These are phyloP conservation scores for Apium graveolens DNA, from an alignment of 129 eudicot species.

Conservation along the genomic window DNA sequence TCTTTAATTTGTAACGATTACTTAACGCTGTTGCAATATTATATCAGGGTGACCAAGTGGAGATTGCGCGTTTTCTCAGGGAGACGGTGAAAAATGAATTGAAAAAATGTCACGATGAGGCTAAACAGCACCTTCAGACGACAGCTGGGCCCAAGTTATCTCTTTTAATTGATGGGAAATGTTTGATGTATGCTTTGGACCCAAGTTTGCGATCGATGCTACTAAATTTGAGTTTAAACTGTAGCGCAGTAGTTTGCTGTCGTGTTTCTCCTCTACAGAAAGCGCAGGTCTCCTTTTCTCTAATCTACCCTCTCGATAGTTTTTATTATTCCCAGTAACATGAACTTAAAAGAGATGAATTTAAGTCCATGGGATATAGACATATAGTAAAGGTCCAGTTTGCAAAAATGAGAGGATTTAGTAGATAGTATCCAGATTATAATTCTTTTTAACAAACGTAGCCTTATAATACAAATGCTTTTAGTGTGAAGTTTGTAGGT, in stretches of 20 bases:
- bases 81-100: constrained; percentile 70
- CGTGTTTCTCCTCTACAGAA: constrained; percentile 97
- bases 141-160: constrained; percentile 62
- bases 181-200: constrained; percentile 95
- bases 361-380: neutral
- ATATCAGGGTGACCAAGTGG: constrained; percentile 90
- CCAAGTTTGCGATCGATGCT: constrained; percentile 71
- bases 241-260: constrained; percentile 92
- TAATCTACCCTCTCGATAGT: neutral
- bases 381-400: neutral
- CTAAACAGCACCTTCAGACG: constrained; percentile 41
- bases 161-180: constrained; percentile 90
- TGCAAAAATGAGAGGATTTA: neutral
- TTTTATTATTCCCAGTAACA: neutral
- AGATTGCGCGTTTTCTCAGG: constrained; percentile 74
- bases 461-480: neutral
- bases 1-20: constrained; percentile 4
- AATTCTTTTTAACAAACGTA: neutral
- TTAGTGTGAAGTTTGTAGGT: neutral
- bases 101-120: constrained; percentile 71
- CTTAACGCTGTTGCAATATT: constrained; percentile 11
- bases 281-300: constrained; percentile 55
- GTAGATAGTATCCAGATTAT: neutral
- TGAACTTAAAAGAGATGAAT: neutral
- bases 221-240: constrained; percentile 80